These are phyloP conservation scores for Penicillium cinerascens DNA, from an alignment of 495 filamentous ascomycete species.

Conservation along the genomic window DNA sequence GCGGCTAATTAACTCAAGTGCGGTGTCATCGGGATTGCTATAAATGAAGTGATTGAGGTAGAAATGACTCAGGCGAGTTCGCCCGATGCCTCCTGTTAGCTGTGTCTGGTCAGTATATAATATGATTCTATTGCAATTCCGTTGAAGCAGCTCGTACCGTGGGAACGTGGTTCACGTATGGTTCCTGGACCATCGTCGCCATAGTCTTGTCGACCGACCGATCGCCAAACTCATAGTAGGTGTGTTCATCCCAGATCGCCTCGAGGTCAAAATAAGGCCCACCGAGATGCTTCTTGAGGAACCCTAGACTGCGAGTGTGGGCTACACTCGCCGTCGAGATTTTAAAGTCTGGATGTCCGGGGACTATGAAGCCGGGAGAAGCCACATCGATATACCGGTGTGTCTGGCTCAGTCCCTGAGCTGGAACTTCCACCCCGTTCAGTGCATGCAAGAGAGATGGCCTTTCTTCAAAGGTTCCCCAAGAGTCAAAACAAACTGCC, in stretches of 20 bases:
- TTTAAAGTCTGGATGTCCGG: conserved; percentile 29
- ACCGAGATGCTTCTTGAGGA: conserved; percentile 30
- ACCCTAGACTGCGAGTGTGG: conserved; percentile 33
- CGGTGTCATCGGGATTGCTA: conserved; percentile 60
- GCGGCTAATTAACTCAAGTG: conserved; percentile 65
- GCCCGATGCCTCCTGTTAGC: conserved; percentile 70
- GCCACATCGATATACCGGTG: conserved; percentile 25
- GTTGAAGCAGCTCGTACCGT: conserved; percentile 37
- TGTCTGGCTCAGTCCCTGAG: not conserved
- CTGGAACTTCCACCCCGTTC: not conserved
- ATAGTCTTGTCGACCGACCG: conserved; percentile 45
- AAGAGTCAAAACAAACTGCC: conserved; percentile 18
- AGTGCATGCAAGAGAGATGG: conserved; percentile 13
- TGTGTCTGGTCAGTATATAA: conserved; percentile 5
- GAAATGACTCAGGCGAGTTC: conserved; percentile 58
- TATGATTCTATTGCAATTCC: not conserved
- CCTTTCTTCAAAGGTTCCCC: conserved; percentile 5
- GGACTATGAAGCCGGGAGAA: conserved; percentile 29
- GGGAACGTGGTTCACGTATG: conserved; percentile 58
- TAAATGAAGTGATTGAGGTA: conserved; percentile 74
- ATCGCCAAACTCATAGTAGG: conserved; percentile 36
- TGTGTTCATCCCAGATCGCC: conserved; percentile 57
- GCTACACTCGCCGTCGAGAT: conserved; percentile 27
- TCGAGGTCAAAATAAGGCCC: conserved; percentile 57
- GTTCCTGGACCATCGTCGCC: conserved; percentile 55